Base-by-base conservation (phyloP, 129 eudicot genomes). In the Flaveria linearis region DNA sequence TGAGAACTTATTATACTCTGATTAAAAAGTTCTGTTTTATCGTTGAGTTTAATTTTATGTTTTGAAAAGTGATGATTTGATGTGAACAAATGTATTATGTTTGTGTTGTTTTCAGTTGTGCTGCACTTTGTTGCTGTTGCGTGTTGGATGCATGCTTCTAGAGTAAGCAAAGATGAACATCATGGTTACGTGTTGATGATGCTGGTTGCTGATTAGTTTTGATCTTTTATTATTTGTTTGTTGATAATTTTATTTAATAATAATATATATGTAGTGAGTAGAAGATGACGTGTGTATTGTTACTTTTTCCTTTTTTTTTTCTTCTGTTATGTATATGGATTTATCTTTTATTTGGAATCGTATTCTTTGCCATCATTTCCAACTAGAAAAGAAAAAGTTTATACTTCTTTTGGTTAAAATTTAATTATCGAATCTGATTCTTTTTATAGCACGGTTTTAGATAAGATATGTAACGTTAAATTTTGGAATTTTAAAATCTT, bases 71-170 rank as follows among this genome's bases (percentile, higher is more conserved):
- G 4, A 36, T 36, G 41, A 36, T 36, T 0, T 36, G 41, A 36
- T 36, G 5, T 36, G 7, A 36, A 45, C 50, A 45, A 57, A 26
- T 66, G 33, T 23, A 70, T 39, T 46, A 4, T 57, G 14, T 67
- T 23, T 77, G 43, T 76, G 22, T 49, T 71, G 1, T 7, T 74
- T 68, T 69, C 85, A 79, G 88, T 77, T 75, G 84, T 68, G 83
- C 89, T 41, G 96, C 86, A 53, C 69, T 81, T 6, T 88, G 93
- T 79, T 88, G 90, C 82, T 86, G 90, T 67, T 86, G 92, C 71
- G 76, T 84, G 78, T 81, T 88, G 85, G 93, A 88, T 68, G 74
- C 55, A 28, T 88, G 93, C 65, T 86, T 84, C 77, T 88, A 83
- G 69, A 80, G 71, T 75, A 67, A 74, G 64, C 18, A 7, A 74